phyloP scores from a whole-genome alignment of 257 asterid species.

The Solanum peruvianum region DNA sequence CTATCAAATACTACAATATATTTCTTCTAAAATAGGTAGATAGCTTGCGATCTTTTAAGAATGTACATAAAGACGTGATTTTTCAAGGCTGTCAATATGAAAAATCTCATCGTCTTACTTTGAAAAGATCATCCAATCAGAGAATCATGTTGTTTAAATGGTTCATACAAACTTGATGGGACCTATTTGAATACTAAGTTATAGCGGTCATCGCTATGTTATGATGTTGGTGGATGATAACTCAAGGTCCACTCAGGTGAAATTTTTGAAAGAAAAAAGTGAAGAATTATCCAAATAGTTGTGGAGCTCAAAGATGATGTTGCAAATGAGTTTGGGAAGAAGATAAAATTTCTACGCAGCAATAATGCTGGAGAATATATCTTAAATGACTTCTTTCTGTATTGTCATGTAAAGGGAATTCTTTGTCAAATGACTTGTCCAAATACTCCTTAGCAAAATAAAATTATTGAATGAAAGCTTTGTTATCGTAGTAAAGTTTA shows the following conservation, averaged over 20 bases:
- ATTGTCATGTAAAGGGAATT: not conserved
- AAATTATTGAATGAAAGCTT: not conserved
- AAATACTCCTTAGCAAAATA: not conserved
- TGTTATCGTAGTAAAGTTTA: not conserved
- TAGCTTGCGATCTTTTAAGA: not conserved
- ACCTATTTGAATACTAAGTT: conserved; percentile 5
- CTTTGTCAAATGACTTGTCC: not conserved
- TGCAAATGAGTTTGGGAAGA: not conserved
- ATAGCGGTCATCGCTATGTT: not conserved
- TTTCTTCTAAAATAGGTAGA: not conserved
- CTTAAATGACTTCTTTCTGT: not conserved
- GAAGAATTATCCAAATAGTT: conserved; percentile 2
- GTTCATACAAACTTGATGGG: conserved; percentile 12
- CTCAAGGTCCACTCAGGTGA: conserved; percentile 1
- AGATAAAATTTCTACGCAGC: not conserved
- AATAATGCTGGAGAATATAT: conserved; percentile 6
- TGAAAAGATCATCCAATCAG: not conserved
- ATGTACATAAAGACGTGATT: not conserved
- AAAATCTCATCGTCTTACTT: conserved; percentile 3
- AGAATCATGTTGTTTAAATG: not conserved
- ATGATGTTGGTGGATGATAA: conserved; percentile 14
- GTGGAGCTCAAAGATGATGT: not conserved
- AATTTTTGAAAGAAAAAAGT: conserved; percentile 3
- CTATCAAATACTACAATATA: not conserved
- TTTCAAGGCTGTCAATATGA: not conserved